Evolutionary conservation across 495 filamentous ascomycete genomes (phyloP).

Genomic region (Hyaloscypha finlandica): DNA sequence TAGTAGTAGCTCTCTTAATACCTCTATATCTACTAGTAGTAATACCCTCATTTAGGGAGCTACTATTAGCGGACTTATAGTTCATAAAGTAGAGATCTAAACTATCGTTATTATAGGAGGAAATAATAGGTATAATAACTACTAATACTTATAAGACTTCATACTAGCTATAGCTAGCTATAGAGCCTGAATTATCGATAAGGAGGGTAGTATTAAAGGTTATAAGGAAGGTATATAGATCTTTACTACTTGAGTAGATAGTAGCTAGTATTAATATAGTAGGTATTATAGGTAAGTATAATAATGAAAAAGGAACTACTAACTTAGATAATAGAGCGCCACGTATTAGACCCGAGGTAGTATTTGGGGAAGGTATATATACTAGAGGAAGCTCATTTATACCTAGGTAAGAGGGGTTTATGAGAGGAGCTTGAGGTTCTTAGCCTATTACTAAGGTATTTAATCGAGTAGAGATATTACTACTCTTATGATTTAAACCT

Average conservation of each 20-base stretch:
- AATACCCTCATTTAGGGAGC: slow-evolving; percentile 31
- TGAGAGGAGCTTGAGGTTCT: not conserved
- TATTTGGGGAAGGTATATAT: not conserved
- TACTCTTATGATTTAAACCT: not conserved
- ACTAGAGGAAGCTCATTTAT: not conserved
- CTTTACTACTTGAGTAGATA: slow-evolving; percentile 43
- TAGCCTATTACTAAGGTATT: not conserved
- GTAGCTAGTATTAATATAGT: slow-evolving; percentile 2
- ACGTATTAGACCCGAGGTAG: not conserved
- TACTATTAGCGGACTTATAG: slow-evolving; percentile 36
- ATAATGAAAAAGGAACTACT: not conserved
- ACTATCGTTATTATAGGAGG: slow-evolving; percentile 77
- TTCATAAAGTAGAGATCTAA: slow-evolving; percentile 96
- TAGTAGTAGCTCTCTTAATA: slow-evolving; percentile 50
- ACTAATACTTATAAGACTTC: slow-evolving; percentile 73
- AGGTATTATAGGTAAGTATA: not conserved
- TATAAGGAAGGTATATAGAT: slow-evolving; percentile 74
- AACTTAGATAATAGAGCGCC: not conserved
- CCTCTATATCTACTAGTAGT: slow-evolving; percentile 53
- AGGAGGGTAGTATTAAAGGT: slow-evolving; percentile 90
- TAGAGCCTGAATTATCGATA: slow-evolving; percentile 89
- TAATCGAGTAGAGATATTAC: not conserved
- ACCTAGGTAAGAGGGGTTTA: not conserved
- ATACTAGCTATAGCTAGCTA: slow-evolving; percentile 76
- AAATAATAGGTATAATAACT: slow-evolving; percentile 82